Base-by-base conservation (phyloP, 2,329 filamentous ascomycete species). In the Aspergillus floridensis region DNA sequence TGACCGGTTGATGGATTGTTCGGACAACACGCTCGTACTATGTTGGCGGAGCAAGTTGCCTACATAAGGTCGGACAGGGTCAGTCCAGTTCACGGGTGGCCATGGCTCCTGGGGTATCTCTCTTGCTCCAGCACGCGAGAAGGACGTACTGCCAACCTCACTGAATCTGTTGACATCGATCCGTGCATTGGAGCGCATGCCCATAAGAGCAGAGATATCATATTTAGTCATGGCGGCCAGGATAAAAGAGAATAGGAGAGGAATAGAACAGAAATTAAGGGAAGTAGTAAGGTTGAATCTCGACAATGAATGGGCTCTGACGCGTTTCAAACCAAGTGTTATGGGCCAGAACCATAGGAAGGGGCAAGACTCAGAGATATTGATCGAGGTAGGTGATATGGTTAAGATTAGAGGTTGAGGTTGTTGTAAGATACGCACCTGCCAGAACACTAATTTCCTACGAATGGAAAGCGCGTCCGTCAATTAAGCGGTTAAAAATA, bases 151-250 rank as follows among this genome's bases (percentile, higher is more conserved):
- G 21, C 72, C 65, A 57, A 67, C 60, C 24, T 66, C 65, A 65
- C 61, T 68, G 57, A 66, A 72, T 51, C 56, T 65, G 49, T 61
- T 65, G 26, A 71, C 57, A 22, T 71, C 65, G 49, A 72, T 66
- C 49, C 61, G 59, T 16, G 65, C 67, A 14, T 68, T 66, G 53
- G 68, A 70, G 63, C 67, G 65, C 54, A 77, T 63, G 38, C 70
- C 70, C 68, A 77, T 63, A 46, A 78, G 65, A 7, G 74, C 74
- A 59, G 68, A 68, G 56, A 77, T 70, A 47, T 71, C 72, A 65
- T 78, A 78, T 63, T 65, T 75, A 69, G 72, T 69, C 60, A 65
- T 69, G 60, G n/a, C 60, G 38, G 32, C 29, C 29, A 26, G 26
- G 14, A 29, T 59, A 61, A 58, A 29, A 47, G 44, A 57, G 35